A percentile compares a stretch with the other conserved stretches of the same genome.
Conservation (phyloP, 164 flowering plant genomes). For the Buxus sempervirens region DNA sequence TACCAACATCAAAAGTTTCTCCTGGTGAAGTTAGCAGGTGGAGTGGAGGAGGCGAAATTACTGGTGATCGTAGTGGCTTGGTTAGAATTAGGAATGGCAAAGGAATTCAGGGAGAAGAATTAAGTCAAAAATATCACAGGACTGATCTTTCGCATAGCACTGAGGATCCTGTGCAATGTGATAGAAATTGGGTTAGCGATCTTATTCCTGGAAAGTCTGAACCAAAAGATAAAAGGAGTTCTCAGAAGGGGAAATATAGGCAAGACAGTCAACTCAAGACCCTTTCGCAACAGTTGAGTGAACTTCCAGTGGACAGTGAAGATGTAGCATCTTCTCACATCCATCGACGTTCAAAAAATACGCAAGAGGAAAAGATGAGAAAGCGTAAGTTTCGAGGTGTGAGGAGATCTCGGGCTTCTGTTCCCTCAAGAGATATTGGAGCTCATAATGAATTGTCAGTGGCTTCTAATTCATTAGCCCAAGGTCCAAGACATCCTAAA, state of each 20-base stretch:
- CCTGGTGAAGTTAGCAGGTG: slow-evolving; percentile 33
- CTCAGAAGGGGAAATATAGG: slow-evolving; percentile 36
- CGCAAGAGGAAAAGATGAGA: slow-evolving; percentile 34
- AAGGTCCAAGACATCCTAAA: slow-evolving; percentile 35
- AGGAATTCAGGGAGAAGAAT: slow-evolving; percentile 46
- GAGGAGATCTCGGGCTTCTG: slow-evolving; percentile 44
- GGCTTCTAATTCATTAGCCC: slow-evolving; percentile 74
- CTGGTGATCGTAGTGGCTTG: slow-evolving; percentile 38
- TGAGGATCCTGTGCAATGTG: slow-evolving; percentile 34
- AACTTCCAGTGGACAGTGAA: slow-evolving; percentile 53
- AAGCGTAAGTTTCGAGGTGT: slow-evolving; percentile 65
- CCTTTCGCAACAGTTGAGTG: slow-evolving; percentile 61
- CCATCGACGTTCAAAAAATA: slow-evolving; percentile 28
- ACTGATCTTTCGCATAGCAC: slow-evolving; percentile 32
- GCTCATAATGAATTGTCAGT: slow-evolving; percentile 66
- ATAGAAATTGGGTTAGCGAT: slow-evolving; percentile 24
- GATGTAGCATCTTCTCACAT: slow-evolving; percentile 51
- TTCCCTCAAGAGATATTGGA: slow-evolving; percentile 41
- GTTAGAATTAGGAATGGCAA: slow-evolving; percentile 35
- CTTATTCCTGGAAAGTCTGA: slow-evolving; percentile 33
- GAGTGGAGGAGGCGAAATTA: slow-evolving; percentile 19
- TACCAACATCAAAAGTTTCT: slow-evolving; percentile 49
- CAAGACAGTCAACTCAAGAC: slow-evolving; percentile 42
- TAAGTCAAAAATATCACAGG: slow-evolving; percentile 33
- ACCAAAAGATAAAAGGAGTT: slow-evolving; percentile 32